phyloP scores from a whole-genome alignment of 2,329 filamentous ascomycete genomes.

The Graphiopsis chlorocephala region DNA sequence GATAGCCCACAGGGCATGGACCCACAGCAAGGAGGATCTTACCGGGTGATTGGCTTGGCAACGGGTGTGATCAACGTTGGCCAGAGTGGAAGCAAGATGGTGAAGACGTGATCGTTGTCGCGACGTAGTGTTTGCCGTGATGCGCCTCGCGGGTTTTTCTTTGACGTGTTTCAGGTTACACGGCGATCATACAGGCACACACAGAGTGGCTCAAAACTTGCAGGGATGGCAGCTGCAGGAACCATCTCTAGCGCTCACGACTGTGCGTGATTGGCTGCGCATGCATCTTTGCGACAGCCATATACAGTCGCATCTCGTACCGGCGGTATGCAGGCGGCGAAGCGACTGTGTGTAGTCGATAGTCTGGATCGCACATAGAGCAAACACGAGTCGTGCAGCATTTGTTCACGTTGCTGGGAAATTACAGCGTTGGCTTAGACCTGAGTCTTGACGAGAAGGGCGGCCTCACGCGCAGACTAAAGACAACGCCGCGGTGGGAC shows the following conservation, averaged over 20 bases:
- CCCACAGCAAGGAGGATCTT: slow-evolving; percentile 1
- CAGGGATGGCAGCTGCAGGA: slow-evolving; percentile 7
- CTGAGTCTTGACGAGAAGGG: slow-evolving; percentile 10
- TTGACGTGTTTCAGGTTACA: slow-evolving; percentile 12
- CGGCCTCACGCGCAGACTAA: slow-evolving; percentile 4
- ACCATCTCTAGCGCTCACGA: background rate
- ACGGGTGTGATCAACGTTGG: slow-evolving; percentile 9
- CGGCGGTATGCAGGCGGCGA: background rate
- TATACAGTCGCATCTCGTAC: background rate
- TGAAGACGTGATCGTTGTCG: background rate
- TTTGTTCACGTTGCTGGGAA: background rate
- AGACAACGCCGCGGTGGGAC: slow-evolving; percentile 13
- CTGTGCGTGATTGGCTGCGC: slow-evolving; percentile 6
- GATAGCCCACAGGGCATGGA: background rate
- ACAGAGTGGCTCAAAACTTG: background rate
- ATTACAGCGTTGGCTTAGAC: background rate
- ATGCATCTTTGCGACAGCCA: background rate
- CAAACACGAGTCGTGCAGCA: slow-evolving; percentile 2
- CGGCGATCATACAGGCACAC: slow-evolving; percentile 13
- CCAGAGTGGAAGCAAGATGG: background rate
- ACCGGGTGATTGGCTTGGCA: slow-evolving; percentile 12
- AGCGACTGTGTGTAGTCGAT: background rate
- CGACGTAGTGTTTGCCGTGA: background rate
- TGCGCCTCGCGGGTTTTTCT: background rate
- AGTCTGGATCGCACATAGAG: background rate